Evolutionary conservation across 1,284 basidiomycete species (phyloP).

Genomic region (Puccinia hordei): DNA sequence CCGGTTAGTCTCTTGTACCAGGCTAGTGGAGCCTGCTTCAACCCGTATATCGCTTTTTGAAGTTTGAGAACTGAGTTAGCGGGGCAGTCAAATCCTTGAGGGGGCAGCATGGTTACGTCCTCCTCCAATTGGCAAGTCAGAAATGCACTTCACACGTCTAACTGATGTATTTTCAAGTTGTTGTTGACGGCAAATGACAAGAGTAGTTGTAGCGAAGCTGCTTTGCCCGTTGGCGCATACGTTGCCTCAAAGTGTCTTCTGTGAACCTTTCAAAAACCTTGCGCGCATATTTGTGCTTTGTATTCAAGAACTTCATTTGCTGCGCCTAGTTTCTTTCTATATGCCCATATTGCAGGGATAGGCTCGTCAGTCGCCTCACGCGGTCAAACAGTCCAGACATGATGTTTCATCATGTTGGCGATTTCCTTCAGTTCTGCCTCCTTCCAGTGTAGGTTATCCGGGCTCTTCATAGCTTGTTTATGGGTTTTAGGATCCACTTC

Average conservation of each 20-base stretch:
- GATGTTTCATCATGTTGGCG: not conserved
- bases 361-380: not conserved
- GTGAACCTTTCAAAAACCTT: not conserved
- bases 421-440: no score
- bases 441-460: not conserved
- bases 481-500: not conserved
- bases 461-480: not conserved
- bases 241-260: not conserved
- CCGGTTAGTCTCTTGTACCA: not conserved
- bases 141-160: no score
- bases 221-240: no score
- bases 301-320: not conserved
- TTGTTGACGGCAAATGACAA: no score
- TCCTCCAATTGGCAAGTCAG: not conserved
- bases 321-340: no score
- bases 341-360: not conserved
- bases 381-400: not conserved
- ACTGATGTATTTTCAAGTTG: no score
- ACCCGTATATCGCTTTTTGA: not conserved
- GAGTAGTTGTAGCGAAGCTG: no score
- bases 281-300: constrained; percentile 5
- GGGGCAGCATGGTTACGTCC: not conserved
- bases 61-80: not conserved
- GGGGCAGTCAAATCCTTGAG: not conserved
- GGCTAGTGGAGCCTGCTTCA: not conserved